Evolutionary conservation across 805 yeast genomes (phyloP).

Genomic region (Komagataella pseudopastoris): DNA sequence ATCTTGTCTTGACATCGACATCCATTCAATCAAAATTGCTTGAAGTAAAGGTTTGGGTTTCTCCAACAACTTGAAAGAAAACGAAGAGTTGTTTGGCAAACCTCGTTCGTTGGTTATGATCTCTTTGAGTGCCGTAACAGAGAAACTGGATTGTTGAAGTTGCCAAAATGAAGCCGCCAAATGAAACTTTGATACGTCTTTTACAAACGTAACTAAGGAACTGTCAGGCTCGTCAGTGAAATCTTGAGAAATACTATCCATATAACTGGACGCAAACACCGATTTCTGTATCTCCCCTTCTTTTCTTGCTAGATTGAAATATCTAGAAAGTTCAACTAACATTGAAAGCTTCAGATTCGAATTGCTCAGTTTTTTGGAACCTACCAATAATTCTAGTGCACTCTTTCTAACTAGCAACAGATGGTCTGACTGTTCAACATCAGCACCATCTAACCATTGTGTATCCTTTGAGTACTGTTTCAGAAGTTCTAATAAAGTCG

Average conservation of each 20-base stretch:
- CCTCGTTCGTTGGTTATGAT: background rate
- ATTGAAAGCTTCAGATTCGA: slow-evolving; percentile 7
- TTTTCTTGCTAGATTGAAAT: slow-evolving; percentile 25
- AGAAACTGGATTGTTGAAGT: slow-evolving; percentile 37
- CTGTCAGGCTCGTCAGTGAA: background rate
- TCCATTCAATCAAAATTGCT: slow-evolving; percentile 50
- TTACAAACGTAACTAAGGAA: slow-evolving; percentile 3
- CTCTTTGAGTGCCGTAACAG: slow-evolving; percentile 39
- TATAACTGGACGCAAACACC: slow-evolving; percentile 31
- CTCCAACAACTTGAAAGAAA: slow-evolving; percentile 8
- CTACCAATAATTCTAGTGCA: slow-evolving; percentile 19
- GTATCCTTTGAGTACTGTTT: slow-evolving; percentile 9
- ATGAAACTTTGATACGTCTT: slow-evolving; percentile 24
- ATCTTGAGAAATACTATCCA: slow-evolving; percentile 22
- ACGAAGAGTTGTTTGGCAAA: background rate
- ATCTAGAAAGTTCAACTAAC: slow-evolving; percentile 25
- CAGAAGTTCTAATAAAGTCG: background rate
- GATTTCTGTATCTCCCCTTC: slow-evolving; percentile 32
- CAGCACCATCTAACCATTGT: slow-evolving; percentile 23
- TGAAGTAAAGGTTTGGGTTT: slow-evolving; percentile 16
- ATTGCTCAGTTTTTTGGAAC: background rate
- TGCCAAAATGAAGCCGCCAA: slow-evolving; percentile 56
- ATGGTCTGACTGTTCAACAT: slow-evolving; percentile 25
- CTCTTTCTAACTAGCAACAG: slow-evolving; percentile 28
- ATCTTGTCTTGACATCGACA: slow-evolving; percentile 57